phyloP scores from a whole-genome alignment of 495 filamentous ascomycete species.

The Tuber melanosporum region DNA sequence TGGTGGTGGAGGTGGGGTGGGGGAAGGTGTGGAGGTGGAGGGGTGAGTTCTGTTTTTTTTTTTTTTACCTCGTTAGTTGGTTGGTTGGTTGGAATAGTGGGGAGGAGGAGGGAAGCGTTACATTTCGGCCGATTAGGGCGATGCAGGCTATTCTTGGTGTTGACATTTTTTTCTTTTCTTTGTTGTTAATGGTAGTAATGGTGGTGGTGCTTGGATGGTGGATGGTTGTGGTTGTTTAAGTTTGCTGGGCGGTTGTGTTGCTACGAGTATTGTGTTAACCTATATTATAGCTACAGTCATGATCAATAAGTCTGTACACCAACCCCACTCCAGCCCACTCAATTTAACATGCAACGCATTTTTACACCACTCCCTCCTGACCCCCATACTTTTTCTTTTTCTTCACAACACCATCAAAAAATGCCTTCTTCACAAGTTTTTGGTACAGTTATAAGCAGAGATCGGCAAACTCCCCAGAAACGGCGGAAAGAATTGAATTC shows the following conservation, averaged over 20 bases:
- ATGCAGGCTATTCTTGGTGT: slow-evolving; percentile 80
- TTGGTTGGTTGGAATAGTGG: neutral
- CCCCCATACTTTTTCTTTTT: too few species aligned
- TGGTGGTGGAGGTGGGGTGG: slow-evolving; percentile 43
- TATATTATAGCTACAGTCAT: too few species aligned
- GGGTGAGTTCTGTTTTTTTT: slow-evolving; percentile 69
- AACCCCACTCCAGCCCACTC: too few species aligned
- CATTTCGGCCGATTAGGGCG: slow-evolving; percentile 85
- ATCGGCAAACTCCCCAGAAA: too few species aligned
- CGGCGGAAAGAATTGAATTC: too few species aligned
- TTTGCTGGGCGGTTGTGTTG: neutral
- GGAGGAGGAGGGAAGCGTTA: slow-evolving; percentile 43
- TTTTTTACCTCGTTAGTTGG: neutral
- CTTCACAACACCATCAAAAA: too few species aligned
- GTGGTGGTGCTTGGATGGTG: neutral
- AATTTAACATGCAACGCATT: too few species aligned
- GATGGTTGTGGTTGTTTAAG: neutral
- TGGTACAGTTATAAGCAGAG: too few species aligned
- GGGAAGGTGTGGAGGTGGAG: slow-evolving; percentile 89
- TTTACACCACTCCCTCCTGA: too few species aligned
- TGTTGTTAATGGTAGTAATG: neutral
- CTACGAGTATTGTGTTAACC: too few species aligned
- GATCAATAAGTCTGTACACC: too few species aligned
- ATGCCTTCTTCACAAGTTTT: too few species aligned
- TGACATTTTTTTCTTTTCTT: slow-evolving; percentile 27